phyloP scores from a whole-genome alignment of 2,329 filamentous ascomycete species.

The Fusarium sarcochroum region DNA sequence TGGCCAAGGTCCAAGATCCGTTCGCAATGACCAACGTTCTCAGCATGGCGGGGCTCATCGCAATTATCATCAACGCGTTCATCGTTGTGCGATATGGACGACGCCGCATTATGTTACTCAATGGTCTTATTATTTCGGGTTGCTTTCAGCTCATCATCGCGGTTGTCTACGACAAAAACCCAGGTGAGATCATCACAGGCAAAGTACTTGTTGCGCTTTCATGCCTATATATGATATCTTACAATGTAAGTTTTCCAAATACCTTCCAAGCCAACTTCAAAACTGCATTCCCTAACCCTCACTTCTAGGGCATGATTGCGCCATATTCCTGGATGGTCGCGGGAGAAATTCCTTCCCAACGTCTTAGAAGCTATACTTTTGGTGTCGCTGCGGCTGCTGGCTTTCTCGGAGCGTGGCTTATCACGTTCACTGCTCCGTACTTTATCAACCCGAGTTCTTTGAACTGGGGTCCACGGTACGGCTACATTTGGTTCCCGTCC shows the following conservation, averaged over 20 bases:
- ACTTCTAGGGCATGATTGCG: constrained; percentile 41
- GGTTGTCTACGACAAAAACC: constrained; percentile 33
- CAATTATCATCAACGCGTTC: constrained; percentile 41
- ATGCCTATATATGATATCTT: constrained; percentile 42
- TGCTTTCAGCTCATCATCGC: constrained; percentile 44
- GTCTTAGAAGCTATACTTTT: constrained; percentile 44
- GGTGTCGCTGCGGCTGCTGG: constrained; percentile 38
- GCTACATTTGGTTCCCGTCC: constrained; percentile 45
- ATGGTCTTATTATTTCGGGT: constrained; percentile 30
- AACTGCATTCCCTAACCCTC: rapidly evolving
- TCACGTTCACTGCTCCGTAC: constrained; percentile 44
- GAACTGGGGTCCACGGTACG: constrained; percentile 45
- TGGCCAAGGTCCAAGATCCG: constrained; percentile 41
- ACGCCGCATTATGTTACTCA: constrained; percentile 25
- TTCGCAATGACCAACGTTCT: constrained; percentile 46
- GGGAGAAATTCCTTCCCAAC: constrained; percentile 43
- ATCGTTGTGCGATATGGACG: constrained; percentile 41
- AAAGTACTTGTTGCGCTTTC: constrained; percentile 43
- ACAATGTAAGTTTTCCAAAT: constrained; percentile 28
- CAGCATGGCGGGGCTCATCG: constrained; percentile 40
- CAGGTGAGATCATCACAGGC: constrained; percentile 28
- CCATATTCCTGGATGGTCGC: constrained; percentile 44
- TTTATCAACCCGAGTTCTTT: constrained; percentile 44
- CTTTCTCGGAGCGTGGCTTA: constrained; percentile 42
- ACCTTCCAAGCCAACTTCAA: rapidly evolving